These are phyloP conservation scores for Colletotrichum destructivum DNA, from an alignment of 2,329 filamentous ascomycete genomes.

Conservation along the genomic window DNA sequence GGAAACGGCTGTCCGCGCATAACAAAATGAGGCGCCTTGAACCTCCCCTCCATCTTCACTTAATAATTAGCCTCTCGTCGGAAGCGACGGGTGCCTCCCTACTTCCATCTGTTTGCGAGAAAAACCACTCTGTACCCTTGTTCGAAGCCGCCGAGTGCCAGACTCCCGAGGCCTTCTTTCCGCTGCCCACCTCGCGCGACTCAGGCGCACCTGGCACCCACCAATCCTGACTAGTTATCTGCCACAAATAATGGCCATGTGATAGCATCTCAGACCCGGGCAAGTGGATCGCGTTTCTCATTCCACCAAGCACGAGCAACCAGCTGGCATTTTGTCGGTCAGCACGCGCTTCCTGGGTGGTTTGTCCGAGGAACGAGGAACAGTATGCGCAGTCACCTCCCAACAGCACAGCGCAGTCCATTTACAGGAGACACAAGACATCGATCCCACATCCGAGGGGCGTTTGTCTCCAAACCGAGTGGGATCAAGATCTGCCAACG, in stretches of 20 bases:
- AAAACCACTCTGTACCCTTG: no score
- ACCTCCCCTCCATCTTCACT: no score
- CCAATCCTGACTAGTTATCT: slow-evolving; percentile 36
- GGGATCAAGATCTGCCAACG: slow-evolving; percentile 22
- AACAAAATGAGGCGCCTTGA: no score
- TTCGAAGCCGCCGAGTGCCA: background rate
- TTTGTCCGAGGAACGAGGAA: background rate
- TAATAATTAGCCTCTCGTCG: no score
- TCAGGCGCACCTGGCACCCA: slow-evolving; percentile 29
- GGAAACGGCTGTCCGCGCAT: no score
- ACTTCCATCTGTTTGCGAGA: no score
- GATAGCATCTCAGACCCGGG: slow-evolving; percentile 41
- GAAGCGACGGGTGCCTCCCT: no score
- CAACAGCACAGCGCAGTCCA: background rate
- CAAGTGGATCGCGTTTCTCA: slow-evolving; percentile 38
- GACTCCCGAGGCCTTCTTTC: background rate
- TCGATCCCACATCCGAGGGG: background rate
- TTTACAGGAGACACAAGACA: slow-evolving; percentile 5
- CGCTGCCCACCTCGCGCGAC: slow-evolving; percentile 12
- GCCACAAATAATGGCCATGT: slow-evolving; percentile 36
- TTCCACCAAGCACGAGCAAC: slow-evolving; percentile 18
- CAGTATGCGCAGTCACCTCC: background rate
- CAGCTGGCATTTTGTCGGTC: background rate
- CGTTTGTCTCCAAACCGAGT: slow-evolving; percentile 2
- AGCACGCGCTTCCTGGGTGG: background rate